A percentile compares a stretch with the other conserved stretches of the same genome.
Conservation (phyloP, 306 rosid species). For the Prinsepia uniflora region DNA sequence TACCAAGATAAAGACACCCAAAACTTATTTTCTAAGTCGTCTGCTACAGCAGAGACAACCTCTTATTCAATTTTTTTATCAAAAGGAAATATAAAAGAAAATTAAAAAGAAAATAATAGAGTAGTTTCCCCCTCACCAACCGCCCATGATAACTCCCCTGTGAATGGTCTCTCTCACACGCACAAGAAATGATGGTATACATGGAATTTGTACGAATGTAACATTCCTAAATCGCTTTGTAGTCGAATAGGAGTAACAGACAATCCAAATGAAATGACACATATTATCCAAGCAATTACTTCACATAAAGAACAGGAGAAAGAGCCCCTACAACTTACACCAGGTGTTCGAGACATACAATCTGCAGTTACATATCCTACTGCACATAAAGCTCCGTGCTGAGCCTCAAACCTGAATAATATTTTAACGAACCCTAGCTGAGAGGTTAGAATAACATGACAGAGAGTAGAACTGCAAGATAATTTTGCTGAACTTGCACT, state of each 20-base stretch:
- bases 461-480: neutral
- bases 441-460: conserved; percentile 2
- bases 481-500: conserved; percentile 3
- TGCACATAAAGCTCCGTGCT: conserved; percentile 85
- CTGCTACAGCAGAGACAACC: neutral
- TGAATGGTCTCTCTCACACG: neutral
- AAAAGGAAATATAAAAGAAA: neutral
- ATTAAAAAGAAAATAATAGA: too few relatives aligned
- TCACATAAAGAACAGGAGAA: neutral
- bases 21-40: neutral
- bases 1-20: neutral
- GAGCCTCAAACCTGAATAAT: conserved; percentile 75
- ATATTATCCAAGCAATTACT: neutral
- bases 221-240: neutral
- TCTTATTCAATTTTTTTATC: neutral
- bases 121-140: too few relatives aligned
- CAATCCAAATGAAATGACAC: neutral
- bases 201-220: neutral
- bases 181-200: neutral
- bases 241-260: neutral
- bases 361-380: conserved; percentile 84
- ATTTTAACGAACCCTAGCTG: conserved; percentile 22
- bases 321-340: conserved; percentile 49
- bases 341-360: conserved; percentile 54
- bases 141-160: neutral